Evolutionary conservation across 2,329 filamentous ascomycete genomes (phyloP).

Genomic region (Boeremia lycopersici): DNA sequence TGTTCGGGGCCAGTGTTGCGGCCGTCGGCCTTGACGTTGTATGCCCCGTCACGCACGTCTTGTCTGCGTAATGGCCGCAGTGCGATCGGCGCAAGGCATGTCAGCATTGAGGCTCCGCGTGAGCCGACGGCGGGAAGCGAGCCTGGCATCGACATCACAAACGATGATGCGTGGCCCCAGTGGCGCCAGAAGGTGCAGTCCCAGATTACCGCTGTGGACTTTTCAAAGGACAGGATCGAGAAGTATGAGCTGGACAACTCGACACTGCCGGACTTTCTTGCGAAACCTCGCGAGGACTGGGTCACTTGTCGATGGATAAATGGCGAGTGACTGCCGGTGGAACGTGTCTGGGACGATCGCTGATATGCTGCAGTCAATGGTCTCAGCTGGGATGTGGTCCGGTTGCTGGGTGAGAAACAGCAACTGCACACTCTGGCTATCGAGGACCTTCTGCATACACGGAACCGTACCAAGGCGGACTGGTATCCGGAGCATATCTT

Average conservation of each 20-base stretch:
- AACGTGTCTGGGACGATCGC: not conserved
- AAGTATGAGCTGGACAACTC: constrained; percentile 73
- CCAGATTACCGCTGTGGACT: constrained; percentile 85
- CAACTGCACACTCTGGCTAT: constrained; percentile 80
- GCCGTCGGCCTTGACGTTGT: not conserved
- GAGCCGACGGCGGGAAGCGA: constrained; percentile 32
- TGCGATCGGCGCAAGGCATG: not conserved
- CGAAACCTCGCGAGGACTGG: constrained; percentile 66
- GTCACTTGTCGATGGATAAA: constrained; percentile 88
- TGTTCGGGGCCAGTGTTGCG: not conserved
- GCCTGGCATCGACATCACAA: constrained; percentile 53
- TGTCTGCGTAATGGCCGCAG: not conserved
- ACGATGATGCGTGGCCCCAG: constrained; percentile 42
- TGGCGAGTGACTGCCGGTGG: constrained; percentile 62
- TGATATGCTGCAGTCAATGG: constrained; percentile 67
- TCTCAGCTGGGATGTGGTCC: constrained; percentile 89
- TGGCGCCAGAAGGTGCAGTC: constrained; percentile 61
- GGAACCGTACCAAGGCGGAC: constrained; percentile 87
- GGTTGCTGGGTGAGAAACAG: constrained; percentile 76
- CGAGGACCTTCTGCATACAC: constrained; percentile 84
- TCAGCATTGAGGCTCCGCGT: constrained; percentile 7
- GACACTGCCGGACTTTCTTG: constrained; percentile 70
- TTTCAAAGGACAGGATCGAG: constrained; percentile 70
- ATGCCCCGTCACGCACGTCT: not conserved
- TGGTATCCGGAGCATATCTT: constrained; percentile 77